Conservation (phyloP, 176 grass and related monocot genomes). For the Olyra latifolia region DNA sequence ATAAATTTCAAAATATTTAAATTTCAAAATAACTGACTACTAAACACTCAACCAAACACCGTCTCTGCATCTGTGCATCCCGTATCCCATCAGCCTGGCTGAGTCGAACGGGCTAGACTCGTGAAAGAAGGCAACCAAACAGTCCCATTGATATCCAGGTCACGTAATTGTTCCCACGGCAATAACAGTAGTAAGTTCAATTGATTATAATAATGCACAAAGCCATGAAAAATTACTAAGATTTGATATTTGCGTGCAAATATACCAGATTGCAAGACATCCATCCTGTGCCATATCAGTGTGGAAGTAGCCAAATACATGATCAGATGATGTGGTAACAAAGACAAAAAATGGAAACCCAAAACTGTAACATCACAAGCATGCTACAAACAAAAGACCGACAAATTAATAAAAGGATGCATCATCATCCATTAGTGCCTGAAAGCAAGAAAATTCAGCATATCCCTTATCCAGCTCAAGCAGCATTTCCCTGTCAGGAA, state of each 20-base stretch:
- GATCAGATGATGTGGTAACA: constrained; percentile 13
- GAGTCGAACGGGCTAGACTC: too few species aligned
- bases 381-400: constrained; percentile 20
- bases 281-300: not conserved
- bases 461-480: constrained; percentile 20
- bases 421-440: not conserved
- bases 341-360: not conserved
- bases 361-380: constrained; percentile 2
- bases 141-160: too few species aligned
- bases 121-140: too few species aligned
- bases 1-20: too few species aligned
- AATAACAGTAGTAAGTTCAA: not conserved
- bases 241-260: not conserved
- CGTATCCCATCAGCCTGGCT: too few species aligned
- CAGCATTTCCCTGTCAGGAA: constrained; percentile 42
- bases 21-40: too few species aligned
- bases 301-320: not conserved
- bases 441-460: not conserved
- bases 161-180: not conserved
- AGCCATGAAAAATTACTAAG: not conserved
- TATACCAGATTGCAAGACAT: not conserved
- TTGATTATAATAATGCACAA: not conserved
- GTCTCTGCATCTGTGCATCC: too few species aligned
- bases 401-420: not conserved
- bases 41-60: too few species aligned